Base-by-base conservation (phyloP, 2,329 filamentous ascomycete genomes). In the Cadophora luteo-olivacea region DNA sequence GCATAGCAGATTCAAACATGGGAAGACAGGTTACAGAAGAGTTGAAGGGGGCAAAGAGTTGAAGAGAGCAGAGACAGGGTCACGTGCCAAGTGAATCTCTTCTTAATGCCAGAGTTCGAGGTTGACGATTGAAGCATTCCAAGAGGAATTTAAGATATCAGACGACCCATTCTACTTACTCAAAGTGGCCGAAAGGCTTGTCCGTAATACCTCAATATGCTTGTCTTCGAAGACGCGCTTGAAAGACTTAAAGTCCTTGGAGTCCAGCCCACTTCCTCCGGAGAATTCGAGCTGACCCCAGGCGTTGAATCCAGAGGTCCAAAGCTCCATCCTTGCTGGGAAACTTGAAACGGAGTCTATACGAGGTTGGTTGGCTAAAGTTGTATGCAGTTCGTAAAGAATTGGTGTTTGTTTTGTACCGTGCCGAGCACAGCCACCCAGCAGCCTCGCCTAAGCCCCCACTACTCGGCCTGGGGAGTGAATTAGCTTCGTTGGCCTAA, bases 291-390 rank as follows among this genome's bases (percentile, higher is more conserved):
- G 80, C 73, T 89, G 87, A 66, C 79, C 77, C 85, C 85, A 89
- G 65, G 86, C 85, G 74, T 90, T 89, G 78, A 87, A 84, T 51
- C 87, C 87, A 2, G 84, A 72, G 52, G 83, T 85, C 74, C 85
- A 86, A 5, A 90, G 76, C 64, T 84, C 79, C 85, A 87, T 74
- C 4, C n/a, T 57, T 45, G 41, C 24, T 12, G 14, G 7, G 9
- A 33, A 12, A 49, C 16, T 5, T 33, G 41, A 33, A 54, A 52
- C 33, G n/a, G 7, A 22, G 14, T 25, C 48, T 54, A 22, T 41
- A 64, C 48, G 32, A 41, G 29, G 61, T 22, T 54, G 32, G 32
- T 19, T 54, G 48, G 48, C 22, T 54, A 45, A 64, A 45, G 49
- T 38, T n/a, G 41, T 41, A 5, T 51, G 45, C n/a, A 63, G 12